Conservation (phyloP, 148 eudicot species). For the Silene conica region DNA sequence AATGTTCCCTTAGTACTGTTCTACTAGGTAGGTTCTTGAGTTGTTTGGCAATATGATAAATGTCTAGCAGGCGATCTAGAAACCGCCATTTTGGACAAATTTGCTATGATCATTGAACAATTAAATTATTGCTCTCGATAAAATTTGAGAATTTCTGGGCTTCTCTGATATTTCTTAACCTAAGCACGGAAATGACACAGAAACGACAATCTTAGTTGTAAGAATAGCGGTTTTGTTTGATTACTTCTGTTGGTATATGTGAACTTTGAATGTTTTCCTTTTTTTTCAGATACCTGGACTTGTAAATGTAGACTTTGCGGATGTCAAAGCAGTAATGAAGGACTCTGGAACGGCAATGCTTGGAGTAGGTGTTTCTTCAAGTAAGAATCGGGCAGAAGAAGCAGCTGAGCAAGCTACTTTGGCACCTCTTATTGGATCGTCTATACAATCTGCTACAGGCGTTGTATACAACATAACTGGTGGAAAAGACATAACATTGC, state of each 20-base stretch:
- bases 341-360: conserved; percentile 99
- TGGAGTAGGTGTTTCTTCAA: conserved; percentile 95
- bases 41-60: neutral
- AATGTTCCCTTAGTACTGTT: neutral
- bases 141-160: neutral
- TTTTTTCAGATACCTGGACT: conserved; percentile 84
- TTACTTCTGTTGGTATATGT: neutral
- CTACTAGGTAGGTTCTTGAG: too few species aligned
- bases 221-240: neutral
- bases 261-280: neutral
- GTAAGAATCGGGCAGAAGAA: conserved; percentile 99
- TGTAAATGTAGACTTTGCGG: conserved; percentile 98
- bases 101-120: neutral
- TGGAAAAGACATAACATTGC: conserved; percentile 92
- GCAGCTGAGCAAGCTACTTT: conserved; percentile 99
- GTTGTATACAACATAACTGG: conserved; percentile 98
- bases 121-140: conserved; percentile 1
- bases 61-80: neutral
- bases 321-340: conserved; percentile 96
- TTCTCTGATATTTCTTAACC: neutral
- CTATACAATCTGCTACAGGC: conserved; percentile 98
- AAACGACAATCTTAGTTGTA: neutral
- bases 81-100: neutral
- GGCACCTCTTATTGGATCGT: conserved; percentile 95
- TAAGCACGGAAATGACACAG: neutral